Conservation (phyloP, 23 red algal species). For the Gracilaria domingensis region DNA sequence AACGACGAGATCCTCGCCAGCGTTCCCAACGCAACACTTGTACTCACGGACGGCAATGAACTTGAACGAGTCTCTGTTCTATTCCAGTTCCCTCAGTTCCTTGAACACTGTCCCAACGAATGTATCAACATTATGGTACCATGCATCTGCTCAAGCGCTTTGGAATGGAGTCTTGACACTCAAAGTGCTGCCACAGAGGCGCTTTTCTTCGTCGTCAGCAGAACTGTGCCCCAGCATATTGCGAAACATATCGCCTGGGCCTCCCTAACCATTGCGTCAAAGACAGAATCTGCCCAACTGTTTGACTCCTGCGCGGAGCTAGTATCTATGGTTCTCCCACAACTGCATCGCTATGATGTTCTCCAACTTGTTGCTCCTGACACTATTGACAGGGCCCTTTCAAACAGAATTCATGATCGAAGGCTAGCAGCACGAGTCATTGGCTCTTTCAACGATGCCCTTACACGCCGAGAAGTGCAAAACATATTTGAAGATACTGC, state of each 20-base stretch:
- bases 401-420: slow-evolving; percentile 31
- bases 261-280: slow-evolving; percentile 47
- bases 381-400: slow-evolving; percentile 40
- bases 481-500: slow-evolving; percentile 42
- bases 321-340: slow-evolving; percentile 73
- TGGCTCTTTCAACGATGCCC: slow-evolving; percentile 51
- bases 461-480: slow-evolving; percentile 53
- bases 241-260: slow-evolving; percentile 50
- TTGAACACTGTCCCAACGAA: slow-evolving; percentile 76
- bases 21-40: slow-evolving; percentile 72
- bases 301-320: slow-evolving; percentile 83
- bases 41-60: slow-evolving; percentile 68
- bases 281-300: slow-evolving; percentile 40
- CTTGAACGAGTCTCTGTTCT: slow-evolving; percentile 72
- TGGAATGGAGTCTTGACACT: slow-evolving; percentile 12
- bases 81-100: slow-evolving; percentile 80
- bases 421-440: slow-evolving; percentile 76
- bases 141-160: slow-evolving; percentile 58
- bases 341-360: slow-evolving; percentile 56
- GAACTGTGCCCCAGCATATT: slow-evolving; percentile 44
- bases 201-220: slow-evolving; percentile 65
- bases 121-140: slow-evolving; percentile 78
- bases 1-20: slow-evolving; percentile 82
- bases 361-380: slow-evolving; percentile 65
- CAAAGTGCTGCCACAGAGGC: slow-evolving; percentile 77